These are phyloP conservation scores for Colletotrichum australisinense DNA, from an alignment of 2,329 filamentous ascomycete genomes.

Conservation along the genomic window DNA sequence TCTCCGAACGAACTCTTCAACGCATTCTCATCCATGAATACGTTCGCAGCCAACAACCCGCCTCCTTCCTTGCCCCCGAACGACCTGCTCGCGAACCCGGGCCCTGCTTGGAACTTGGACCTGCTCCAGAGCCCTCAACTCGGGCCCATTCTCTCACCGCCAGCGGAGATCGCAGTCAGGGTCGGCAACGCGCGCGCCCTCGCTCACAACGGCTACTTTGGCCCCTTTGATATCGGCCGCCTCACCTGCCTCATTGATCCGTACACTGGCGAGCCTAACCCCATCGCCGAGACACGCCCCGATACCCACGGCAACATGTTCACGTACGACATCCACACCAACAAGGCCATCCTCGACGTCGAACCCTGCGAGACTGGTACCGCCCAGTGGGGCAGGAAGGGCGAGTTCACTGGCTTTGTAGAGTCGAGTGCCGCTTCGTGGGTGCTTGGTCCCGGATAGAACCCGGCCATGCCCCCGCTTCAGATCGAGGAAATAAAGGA, in stretches of 20 bases:
- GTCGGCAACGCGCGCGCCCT: neutral
- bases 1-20: neutral
- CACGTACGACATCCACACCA: neutral
- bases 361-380: neutral
- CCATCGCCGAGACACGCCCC: neutral
- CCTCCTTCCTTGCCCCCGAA: neutral
- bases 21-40: neutral
- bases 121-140: neutral
- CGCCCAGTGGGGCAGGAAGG: slow-evolving; percentile 9
- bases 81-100: neutral
- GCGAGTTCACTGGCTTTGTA: slow-evolving; percentile 22
- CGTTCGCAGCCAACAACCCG: neutral
- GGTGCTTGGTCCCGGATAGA: slow-evolving; percentile 20
- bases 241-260: slow-evolving; percentile 16
- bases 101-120: neutral
- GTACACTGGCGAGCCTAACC: slow-evolving; percentile 9
- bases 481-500: neutral
- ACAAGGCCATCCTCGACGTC: neutral
- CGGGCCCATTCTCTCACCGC: neutral
- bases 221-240: slow-evolving; percentile 13
- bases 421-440: slow-evolving; percentile 1
- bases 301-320: neutral
- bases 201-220: neutral
- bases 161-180: neutral
- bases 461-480: neutral